Evolutionary conservation across 2,329 filamentous ascomycete species (phyloP), one percentile per base, ranked within the genome.

Genomic region (Aspergillus costaricaensis): DNA sequence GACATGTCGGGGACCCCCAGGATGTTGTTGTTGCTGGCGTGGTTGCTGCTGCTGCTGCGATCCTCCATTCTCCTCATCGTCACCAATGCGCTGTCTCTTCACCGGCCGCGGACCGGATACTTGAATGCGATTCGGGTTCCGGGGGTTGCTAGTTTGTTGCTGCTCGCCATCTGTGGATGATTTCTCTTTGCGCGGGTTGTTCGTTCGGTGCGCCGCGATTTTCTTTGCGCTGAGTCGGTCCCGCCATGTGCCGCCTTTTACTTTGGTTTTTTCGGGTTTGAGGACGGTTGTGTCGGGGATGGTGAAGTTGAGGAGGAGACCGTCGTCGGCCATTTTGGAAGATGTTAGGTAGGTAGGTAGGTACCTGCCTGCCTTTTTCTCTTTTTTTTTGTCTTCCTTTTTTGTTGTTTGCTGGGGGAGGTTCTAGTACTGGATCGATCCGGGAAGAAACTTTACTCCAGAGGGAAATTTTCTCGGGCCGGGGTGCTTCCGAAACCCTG

Each of bases 181-280:
- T n/a, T 55, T 61, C 56, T 55, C 56, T 17, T 57, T 56, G 49
- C 65, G 62, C 32, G 64, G 55, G 43, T 65, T 77, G 82, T 63
- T 79, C 83, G 62, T 80, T 76, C 81, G 81, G 70, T 84, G 81
- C 68, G 82, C 80, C 17, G 84, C 82, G 62, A 83, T 82, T 75
- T 90, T 90, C 77, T 92, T 90, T 38, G 92, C 92, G 58, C 87
- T 89, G 62, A 94, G 84, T 63, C 95, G 86, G 74, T 96, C 93
- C 72, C 91, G 90, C 95, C 95, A 99, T 69, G 87, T 86, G n/a
- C 95, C 95, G 67, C 95, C 95, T 74, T 90, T 95, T 76, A 96
- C 91, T 57, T 80, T 84, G 3, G 82, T 79, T 3, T 82, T 78
- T 67, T 83, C 82, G 5, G 84, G 81, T 62, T 88, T 83, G 57